Conservation (phyloP, 768 basidiomycete species). For the Tephrocybe sp. region DNA sequence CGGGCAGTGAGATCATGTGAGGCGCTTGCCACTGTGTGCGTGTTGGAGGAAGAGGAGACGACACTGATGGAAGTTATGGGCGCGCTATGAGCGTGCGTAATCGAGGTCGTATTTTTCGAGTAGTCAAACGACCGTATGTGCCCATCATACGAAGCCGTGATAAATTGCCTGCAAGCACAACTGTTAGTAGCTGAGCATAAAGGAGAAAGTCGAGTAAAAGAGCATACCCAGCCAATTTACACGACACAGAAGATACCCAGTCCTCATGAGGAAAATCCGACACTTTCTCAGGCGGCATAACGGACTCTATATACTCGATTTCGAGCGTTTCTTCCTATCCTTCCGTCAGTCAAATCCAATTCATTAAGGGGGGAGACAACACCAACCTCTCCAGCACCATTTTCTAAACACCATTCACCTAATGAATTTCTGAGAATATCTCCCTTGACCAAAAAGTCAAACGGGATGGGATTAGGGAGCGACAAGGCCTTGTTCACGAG, state of each 20-base stretch:
- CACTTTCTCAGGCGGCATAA: conserved; percentile 84
- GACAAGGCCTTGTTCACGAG: conserved; percentile 93
- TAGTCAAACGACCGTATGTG: conserved; percentile 73
- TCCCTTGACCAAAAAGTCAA: conserved; percentile 90
- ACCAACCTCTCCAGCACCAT: conserved; percentile 70
- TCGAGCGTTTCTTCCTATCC: conserved; percentile 84
- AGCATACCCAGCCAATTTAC: conserved; percentile 52
- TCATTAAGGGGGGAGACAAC: not conserved
- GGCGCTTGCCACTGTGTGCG: conserved; percentile 57
- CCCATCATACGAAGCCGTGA: conserved; percentile 84
- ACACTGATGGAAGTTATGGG: conserved; percentile 68
- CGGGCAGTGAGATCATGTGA: conserved; percentile 81
- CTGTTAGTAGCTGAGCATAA: conserved; percentile 4
- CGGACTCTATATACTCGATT: conserved; percentile 88
- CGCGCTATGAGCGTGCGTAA: conserved; percentile 54
- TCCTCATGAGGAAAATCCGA: conserved; percentile 84
- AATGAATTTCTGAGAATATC: conserved; percentile 73
- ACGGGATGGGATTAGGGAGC: conserved; percentile 74
- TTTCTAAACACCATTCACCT: conserved; percentile 71
- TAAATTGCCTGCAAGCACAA: conserved; percentile 51
- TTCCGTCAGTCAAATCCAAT: not conserved
- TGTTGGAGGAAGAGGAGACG: conserved; percentile 38
- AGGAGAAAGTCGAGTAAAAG: not conserved
- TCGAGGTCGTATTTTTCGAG: conserved; percentile 55
- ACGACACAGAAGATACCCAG: conserved; percentile 87